phyloP scores from a whole-genome alignment of 1,284 basidiomycete species.

The Naganishia cerealis region DNA sequence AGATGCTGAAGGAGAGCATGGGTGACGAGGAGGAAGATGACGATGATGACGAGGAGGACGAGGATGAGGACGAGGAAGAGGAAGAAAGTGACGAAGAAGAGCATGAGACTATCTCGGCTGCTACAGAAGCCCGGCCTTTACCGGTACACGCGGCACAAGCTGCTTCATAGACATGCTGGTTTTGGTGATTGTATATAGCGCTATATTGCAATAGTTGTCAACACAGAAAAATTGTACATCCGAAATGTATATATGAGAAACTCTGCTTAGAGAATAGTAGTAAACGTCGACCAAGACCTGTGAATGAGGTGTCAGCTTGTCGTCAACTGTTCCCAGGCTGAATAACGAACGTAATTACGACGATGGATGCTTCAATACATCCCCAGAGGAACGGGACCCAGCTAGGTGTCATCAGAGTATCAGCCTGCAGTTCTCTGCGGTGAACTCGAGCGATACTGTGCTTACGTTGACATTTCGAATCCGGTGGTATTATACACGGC shows the following conservation, averaged over 20 bases:
- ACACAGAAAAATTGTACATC: slow-evolving; percentile 3
- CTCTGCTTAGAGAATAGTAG: slow-evolving; percentile 22
- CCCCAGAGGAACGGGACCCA: slow-evolving; percentile 35
- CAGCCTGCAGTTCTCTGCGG: neutral
- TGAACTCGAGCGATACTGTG: neutral
- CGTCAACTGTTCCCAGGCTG: neutral
- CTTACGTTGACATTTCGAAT: slow-evolving; percentile 36
- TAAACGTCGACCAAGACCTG: slow-evolving; percentile 28
- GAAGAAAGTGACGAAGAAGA: slow-evolving; percentile 27
- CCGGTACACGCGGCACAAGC: slow-evolving; percentile 12
- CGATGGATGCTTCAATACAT: slow-evolving; percentile 30
- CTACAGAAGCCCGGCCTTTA: slow-evolving; percentile 5
- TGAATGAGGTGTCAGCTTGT: too few relatives aligned
- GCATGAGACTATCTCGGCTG: neutral
- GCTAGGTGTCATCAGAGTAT: neutral
- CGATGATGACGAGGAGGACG: slow-evolving; percentile 34
- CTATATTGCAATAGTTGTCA: slow-evolving; percentile 1
- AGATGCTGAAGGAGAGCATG: slow-evolving; percentile 57
- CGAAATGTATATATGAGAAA: neutral
- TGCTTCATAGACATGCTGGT: neutral
- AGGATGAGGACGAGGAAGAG: slow-evolving; percentile 35
- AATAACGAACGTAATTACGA: slow-evolving; percentile 33
- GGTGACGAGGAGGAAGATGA: slow-evolving; percentile 34
- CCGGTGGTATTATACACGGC: slow-evolving; percentile 34
- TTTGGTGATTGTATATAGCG: neutral